Evolutionary conservation across 441 rosid genomes (phyloP).

Genomic region (Geranium incanum): DNA sequence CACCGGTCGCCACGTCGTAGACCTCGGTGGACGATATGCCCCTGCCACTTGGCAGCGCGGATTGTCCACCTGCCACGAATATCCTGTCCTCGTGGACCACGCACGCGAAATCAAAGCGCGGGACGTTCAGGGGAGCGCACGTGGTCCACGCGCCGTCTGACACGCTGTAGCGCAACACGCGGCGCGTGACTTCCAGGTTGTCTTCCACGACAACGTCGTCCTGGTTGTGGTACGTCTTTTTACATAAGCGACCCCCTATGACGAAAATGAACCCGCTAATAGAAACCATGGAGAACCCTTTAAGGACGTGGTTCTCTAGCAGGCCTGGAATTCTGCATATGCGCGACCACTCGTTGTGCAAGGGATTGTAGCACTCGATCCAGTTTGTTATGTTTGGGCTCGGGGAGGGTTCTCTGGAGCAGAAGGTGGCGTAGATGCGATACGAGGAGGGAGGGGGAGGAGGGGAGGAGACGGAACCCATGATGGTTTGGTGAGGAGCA

Average conservation of each 20-base stretch:
- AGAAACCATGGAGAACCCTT: slow-evolving; percentile 38
- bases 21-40: slow-evolving; percentile 35
- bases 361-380: slow-evolving; percentile 38
- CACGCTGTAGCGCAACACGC: slow-evolving; percentile 27
- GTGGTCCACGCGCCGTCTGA: slow-evolving; percentile 26
- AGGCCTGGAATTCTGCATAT: slow-evolving; percentile 29
- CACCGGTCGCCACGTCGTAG: slow-evolving; percentile 31
- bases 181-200: slow-evolving; percentile 16
- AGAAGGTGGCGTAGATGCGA: slow-evolving; percentile 31
- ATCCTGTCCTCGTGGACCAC: slow-evolving; percentile 25
- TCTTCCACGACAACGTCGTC: slow-evolving; percentile 14
- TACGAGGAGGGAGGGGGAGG: neutral
- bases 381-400: slow-evolving; percentile 25
- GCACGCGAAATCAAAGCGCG: slow-evolving; percentile 42
- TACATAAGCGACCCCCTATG: slow-evolving; percentile 36
- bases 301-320: slow-evolving; percentile 31
- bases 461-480: slow-evolving; percentile 22
- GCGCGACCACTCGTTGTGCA: slow-evolving; percentile 31
- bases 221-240: slow-evolving; percentile 13
- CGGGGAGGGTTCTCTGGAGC: slow-evolving; percentile 21
- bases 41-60: slow-evolving; percentile 15
- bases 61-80: slow-evolving; percentile 44
- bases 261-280: slow-evolving; percentile 30
- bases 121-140: slow-evolving; percentile 24
- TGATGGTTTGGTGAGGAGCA: neutral